These are phyloP conservation scores for Phialemoniopsis sp. DNA, from an alignment of 2,329 filamentous ascomycete genomes.

Conservation along the genomic window DNA sequence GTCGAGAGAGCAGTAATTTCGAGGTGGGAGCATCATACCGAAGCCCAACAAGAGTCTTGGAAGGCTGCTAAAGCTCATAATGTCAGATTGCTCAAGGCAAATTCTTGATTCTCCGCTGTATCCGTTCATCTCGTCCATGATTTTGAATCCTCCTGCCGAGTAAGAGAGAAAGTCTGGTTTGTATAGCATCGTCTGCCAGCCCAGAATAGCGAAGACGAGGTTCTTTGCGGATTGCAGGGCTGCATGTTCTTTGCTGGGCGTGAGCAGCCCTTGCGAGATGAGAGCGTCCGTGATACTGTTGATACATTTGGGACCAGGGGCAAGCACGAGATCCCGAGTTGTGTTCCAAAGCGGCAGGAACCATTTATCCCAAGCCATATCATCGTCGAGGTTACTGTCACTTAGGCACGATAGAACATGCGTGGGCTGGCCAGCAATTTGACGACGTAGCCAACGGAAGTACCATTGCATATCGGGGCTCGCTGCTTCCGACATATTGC, in stretches of 20 bases:
- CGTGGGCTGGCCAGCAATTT: background rate
- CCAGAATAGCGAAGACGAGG: slow-evolving; percentile 16
- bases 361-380: background rate
- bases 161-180: slow-evolving; percentile 9
- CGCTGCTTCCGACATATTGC: too few species aligned
- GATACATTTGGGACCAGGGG: slow-evolving; percentile 8
- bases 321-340: slow-evolving; percentile 4
- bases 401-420: background rate
- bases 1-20: slow-evolving; percentile 8
- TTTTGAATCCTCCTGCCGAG: slow-evolving; percentile 3
- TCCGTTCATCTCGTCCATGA: slow-evolving; percentile 11
- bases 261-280: slow-evolving; percentile 4
- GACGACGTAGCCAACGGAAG: background rate
- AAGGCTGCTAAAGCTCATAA: slow-evolving; percentile 3
- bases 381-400: slow-evolving; percentile 2
- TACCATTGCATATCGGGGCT: background rate
- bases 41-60: slow-evolving; percentile 13
- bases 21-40: slow-evolving; percentile 13
- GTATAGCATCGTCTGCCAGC: slow-evolving; percentile 19
- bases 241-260: slow-evolving; percentile 2
- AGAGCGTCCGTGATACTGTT: slow-evolving; percentile 10
- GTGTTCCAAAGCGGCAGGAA: slow-evolving; percentile 9
- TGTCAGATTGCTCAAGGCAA: slow-evolving; percentile 9
- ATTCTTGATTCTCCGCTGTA: slow-evolving; percentile 7
- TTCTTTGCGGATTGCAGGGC: slow-evolving; percentile 4